A percentile compares a stretch with the other conserved stretches of the same genome.
These are phyloP conservation scores for Brassica napus DNA, from an alignment of 345 rosid species.

Conservation along the genomic window DNA sequence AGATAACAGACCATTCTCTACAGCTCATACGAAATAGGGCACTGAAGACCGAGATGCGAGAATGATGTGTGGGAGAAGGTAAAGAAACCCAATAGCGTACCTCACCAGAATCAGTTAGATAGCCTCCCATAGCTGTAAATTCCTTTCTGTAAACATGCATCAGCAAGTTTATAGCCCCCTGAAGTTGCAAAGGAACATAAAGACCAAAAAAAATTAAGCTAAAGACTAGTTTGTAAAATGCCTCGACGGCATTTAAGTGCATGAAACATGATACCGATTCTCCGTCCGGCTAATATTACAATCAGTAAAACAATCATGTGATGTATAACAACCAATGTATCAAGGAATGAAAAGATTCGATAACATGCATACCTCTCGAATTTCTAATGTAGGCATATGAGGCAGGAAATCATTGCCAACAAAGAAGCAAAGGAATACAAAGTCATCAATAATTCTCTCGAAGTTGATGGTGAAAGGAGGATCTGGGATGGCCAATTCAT, in stretches of 20 bases:
- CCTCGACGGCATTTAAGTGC: not conserved
- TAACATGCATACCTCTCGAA: slow-evolving; percentile 72
- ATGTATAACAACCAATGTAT: not conserved
- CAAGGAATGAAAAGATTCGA: slow-evolving; percentile 18
- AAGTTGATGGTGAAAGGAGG: slow-evolving; percentile 83
- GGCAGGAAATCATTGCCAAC: slow-evolving; percentile 99
- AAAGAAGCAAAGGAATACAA: slow-evolving; percentile 95
- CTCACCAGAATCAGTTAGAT: slow-evolving; percentile 98
- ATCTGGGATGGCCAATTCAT: slow-evolving; percentile 78
- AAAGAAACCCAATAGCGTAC: slow-evolving; percentile 45
- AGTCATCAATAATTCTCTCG: slow-evolving; percentile 92
- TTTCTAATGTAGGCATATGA: slow-evolving; percentile 98
- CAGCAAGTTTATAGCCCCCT: slow-evolving; percentile 96
- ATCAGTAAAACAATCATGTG: not conserved
- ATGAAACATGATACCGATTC: slow-evolving; percentile 1
- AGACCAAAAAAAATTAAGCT: not conserved
- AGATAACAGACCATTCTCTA: slow-evolving; percentile 7
- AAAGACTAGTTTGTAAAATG: not conserved
- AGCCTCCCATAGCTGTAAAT: slow-evolving; percentile 92
- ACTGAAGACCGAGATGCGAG: not conserved
- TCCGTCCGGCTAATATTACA: not conserved
- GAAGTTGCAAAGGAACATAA: slow-evolving; percentile 34
- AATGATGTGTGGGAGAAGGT: slow-evolving; percentile 7
- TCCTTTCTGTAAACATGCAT: slow-evolving; percentile 89
- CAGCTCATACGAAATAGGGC: slow-evolving; percentile 10